Base-by-base conservation (phyloP, 164 flowering plant genomes). In the Amborella trichopoda region DNA sequence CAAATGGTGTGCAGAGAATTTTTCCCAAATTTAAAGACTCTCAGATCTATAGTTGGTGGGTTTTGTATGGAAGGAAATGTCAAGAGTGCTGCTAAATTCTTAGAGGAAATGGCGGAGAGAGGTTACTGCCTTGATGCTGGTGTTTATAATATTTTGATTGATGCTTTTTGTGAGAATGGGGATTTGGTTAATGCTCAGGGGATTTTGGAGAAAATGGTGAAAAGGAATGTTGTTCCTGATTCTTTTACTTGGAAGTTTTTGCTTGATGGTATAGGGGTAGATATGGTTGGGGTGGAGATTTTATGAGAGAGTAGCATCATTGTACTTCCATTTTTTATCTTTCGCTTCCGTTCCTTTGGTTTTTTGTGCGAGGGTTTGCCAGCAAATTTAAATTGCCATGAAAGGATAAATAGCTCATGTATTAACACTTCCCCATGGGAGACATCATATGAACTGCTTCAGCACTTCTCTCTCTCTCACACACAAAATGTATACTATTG, bases 1-100 rank as follows among this genome's bases (percentile, higher is more conserved):
- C 75, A 71, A 62, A 80, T 89, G 97, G 46, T 75, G 37, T 58
- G 34, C 1, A 50, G 19, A 37, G 70, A 69, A 22, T 76, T 61
- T 67, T 60, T 70, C 34, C 93, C 97, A 0, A 43, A 58, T 51
- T 55, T 74, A 22, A 62, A 74, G n/a, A 82, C 90, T 2, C 67
- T 75, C 32, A 80, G 72, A 70, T 62, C 57, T 46, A 12, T 89
- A 6, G 63, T 84, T 11, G 39, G 52, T 45, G 87, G 61, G 32
- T 71, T 89, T 34, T 89, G 93, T 54, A 46, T 24, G 67, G 74
- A 67, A 53, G 87, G 76, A 2, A 71, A 65, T 55, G 62, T 66
- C 33, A 56, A 48, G 28, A 70, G 55, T 66, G 93, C 77, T 20
- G 27, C 53, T 44, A 67, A 58, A 64, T 62, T 89, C 45, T n/a